phyloP scores from a whole-genome alignment of 2,329 filamentous ascomycete genomes.

The Purpureocillium lavendulum region DNA sequence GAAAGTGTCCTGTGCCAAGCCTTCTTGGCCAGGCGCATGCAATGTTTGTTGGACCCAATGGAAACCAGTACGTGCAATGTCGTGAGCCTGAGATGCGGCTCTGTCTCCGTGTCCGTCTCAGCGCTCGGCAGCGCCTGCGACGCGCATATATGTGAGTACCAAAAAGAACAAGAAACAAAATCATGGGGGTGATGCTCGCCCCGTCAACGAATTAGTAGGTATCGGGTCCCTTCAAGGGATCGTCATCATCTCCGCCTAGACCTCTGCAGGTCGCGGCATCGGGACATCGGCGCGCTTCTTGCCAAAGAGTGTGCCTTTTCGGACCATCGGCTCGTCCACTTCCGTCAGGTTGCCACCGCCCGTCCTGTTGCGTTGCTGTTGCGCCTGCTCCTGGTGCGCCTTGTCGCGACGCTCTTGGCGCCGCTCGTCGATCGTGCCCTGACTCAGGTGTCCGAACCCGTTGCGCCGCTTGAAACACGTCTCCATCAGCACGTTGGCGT shows the following conservation, averaged over 20 bases:
- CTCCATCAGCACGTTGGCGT: constrained; percentile 76
- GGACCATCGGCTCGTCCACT: constrained; percentile 17
- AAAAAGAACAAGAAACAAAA: background rate
- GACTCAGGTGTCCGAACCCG: constrained; percentile 73
- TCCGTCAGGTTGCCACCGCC: constrained; percentile 22
- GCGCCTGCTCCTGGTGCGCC: constrained; percentile 31
- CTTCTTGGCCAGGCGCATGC: background rate
- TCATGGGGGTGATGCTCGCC: too few species aligned
- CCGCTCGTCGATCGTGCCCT: constrained; percentile 71
- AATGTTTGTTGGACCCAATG: background rate
- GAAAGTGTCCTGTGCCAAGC: constrained; percentile 1
- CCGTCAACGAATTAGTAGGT: too few species aligned
- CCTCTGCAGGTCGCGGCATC: constrained; percentile 7
- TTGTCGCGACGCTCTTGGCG: constrained; percentile 58
- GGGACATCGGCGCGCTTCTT: constrained; percentile 27
- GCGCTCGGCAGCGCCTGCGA: too few species aligned
- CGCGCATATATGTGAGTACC: too few species aligned
- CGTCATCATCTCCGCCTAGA: constrained; percentile 2
- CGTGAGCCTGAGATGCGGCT: background rate
- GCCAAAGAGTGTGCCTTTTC: constrained; percentile 39
- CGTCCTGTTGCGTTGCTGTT: constrained; percentile 17
- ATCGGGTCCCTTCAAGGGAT: too few species aligned
- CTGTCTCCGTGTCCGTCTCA: background rate
- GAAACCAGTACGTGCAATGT: constrained; percentile 1
- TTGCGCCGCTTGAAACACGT: constrained; percentile 73